Evolutionary conservation across 192 early-diverging fungal species (phyloP).

Genomic region (Rhizophagus clarus): DNA sequence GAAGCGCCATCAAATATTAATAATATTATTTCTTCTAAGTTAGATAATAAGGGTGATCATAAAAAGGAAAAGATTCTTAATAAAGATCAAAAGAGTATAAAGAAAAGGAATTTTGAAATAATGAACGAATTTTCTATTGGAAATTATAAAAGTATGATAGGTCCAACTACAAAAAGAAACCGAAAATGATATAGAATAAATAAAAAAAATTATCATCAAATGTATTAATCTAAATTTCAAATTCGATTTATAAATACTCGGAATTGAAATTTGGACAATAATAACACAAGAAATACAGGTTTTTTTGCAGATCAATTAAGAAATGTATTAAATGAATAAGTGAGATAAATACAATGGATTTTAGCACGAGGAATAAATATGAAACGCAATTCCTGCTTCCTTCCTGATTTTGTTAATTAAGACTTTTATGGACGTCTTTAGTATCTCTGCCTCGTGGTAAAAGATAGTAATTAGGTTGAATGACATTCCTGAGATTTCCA

Average conservation of each 20-base stretch:
- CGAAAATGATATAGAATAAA: not conserved
- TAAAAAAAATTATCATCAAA: not conserved
- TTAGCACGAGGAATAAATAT: too few species aligned
- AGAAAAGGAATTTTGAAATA: slow-evolving; percentile 41
- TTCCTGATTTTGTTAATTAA: not conserved
- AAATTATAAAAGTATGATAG: slow-evolving; percentile 40
- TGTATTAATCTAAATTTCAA: not conserved
- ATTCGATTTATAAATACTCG: not conserved
- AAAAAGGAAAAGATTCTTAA: slow-evolving; percentile 39
- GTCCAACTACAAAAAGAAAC: slow-evolving; percentile 42
- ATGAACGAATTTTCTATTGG: slow-evolving; percentile 47
- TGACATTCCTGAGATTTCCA: not conserved
- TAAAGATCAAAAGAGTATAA: slow-evolving; percentile 33
- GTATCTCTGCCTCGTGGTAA: not conserved
- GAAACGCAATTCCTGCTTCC: too few species aligned
- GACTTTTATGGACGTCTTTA: not conserved
- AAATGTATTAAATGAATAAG: too few species aligned
- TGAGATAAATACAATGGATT: too few species aligned
- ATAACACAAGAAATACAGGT: not conserved
- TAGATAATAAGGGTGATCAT: slow-evolving; percentile 31
- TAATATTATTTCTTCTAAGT: slow-evolving; percentile 32
- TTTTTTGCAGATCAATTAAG: not conserved
- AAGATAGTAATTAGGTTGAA: not conserved
- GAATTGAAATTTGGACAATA: not conserved
- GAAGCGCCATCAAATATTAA: slow-evolving; percentile 81